Percentiles rank a stretch among this genome's conserved stretches.
Evolutionary conservation across 139 green algal genomes (phyloP).

Genomic region (Micractinium conductrix): DNA sequence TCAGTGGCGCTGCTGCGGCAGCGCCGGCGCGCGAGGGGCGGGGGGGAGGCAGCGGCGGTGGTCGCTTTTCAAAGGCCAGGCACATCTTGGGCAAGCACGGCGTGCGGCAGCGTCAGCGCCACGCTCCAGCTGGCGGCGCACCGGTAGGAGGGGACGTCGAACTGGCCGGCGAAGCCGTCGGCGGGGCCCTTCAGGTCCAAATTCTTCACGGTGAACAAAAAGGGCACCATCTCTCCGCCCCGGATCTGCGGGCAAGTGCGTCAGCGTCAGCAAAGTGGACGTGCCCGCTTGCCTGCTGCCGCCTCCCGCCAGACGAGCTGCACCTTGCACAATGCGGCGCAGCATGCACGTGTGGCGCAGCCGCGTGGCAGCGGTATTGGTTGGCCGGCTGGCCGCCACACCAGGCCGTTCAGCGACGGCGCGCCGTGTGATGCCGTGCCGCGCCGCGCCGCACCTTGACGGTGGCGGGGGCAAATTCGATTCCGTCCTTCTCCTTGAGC

Average conservation of each 20-base stretch:
- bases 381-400: no score
- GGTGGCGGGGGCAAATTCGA: slow-evolving; percentile 98
- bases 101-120: no score
- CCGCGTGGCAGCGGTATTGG: no score
- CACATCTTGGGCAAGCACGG: no score
- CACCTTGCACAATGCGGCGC: background rate
- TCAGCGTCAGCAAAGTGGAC: no score
- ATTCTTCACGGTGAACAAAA: slow-evolving; percentile 99
- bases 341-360: no score
- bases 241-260: slow-evolving; percentile 92
- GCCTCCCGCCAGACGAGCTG: background rate
- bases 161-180: slow-evolving; percentile 93
- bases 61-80: no score
- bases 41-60: no score
- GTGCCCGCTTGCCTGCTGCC: background rate
- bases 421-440: background rate
- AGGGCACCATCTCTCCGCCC: slow-evolving; percentile 97
- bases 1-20: no score
- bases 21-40: no score
- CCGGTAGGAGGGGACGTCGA: slow-evolving; percentile 97
- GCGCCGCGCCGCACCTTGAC: slow-evolving; percentile 73
- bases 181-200: slow-evolving; percentile 54
- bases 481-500: slow-evolving; percentile 96
- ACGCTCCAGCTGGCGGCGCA: no score
- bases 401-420: no score